These are phyloP conservation scores for Teratosphaeria gauchensis DNA, from an alignment of 2,329 filamentous ascomycete genomes.

Conservation along the genomic window DNA sequence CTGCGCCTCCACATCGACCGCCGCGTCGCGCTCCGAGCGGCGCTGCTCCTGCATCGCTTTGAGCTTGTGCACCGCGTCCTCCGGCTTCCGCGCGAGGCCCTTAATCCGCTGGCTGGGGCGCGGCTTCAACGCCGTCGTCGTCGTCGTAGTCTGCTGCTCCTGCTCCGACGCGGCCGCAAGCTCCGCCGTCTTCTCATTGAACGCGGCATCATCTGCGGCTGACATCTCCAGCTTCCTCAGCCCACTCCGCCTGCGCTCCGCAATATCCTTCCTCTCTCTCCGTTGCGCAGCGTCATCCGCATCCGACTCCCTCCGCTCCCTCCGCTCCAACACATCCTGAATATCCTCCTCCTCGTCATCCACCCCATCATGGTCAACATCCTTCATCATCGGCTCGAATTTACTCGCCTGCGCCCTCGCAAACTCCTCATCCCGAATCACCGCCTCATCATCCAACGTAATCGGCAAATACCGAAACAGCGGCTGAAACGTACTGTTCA, in stretches of 20 bases:
- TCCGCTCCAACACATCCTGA: constrained; percentile 36
- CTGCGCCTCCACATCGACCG: neutral
- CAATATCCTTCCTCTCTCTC: constrained; percentile 28
- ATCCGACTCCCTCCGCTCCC: constrained; percentile 29
- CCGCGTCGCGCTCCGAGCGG: neutral
- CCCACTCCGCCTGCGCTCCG: constrained; percentile 4
- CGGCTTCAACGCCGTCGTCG: neutral
- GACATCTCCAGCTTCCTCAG: constrained; percentile 22
- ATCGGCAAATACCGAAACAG: constrained; percentile 85
- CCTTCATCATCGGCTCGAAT: constrained; percentile 18
- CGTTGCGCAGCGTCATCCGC: constrained; percentile 29
- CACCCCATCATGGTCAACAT: constrained; percentile 8
- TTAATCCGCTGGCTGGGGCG: neutral
- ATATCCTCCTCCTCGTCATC: constrained; percentile 27
- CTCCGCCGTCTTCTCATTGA: neutral
- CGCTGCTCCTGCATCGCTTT: neutral
- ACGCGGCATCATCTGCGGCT: too few relatives aligned
- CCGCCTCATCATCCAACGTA: constrained; percentile 90
- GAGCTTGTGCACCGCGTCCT: neutral
- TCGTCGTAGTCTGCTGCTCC: too few relatives aligned
- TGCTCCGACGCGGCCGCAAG: neutral
- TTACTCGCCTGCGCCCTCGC: constrained; percentile 51
- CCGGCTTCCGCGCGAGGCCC: neutral
- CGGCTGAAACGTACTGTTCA: constrained; percentile 77
- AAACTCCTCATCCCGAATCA: constrained; percentile 82